Base-by-base conservation (phyloP, 2,329 filamentous ascomycete species). In the Helotiales sp. region DNA sequence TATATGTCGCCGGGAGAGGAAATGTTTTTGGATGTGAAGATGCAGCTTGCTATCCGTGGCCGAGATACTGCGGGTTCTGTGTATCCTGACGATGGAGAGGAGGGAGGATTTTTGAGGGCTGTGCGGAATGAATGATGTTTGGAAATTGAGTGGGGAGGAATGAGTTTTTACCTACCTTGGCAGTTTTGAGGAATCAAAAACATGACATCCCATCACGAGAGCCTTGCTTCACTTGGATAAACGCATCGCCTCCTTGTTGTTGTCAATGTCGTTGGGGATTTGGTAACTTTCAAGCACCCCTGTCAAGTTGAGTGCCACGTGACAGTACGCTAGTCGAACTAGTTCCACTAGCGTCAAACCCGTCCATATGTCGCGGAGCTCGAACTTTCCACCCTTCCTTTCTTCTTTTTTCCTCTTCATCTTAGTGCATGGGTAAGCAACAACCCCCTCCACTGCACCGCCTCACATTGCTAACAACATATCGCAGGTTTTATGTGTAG, bases 401-500 rank as follows among this genome's bases (percentile, higher is more conserved):
- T 50, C 40, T 34, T 68, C 55, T 78, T 81, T 78, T 81, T 84
- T 79, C 79, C 71, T 79, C 79, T 78, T 76, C 81, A 87, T 88
- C 85, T 83, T 78, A 84, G 87, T 90, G 89, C 89, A 89, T 82
- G 73, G 70, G 65, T 69, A 61, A 52, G 58, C 54, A 45, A 6
- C 37, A 5, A 34, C 32, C 55, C 60, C 65, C 40, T 24, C 57
- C 22, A n/a, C n/a, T n/a, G n/a, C 13, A 52, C 2, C 8, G 26
- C 57, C 61, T 47, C 59, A 26, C 43, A 30, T 55, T 47, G 88
- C 89, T 64, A 52, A 58, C 37, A 7, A 11, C 7, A n/a, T 45
- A 7, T 34, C 45, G 20, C 26, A 57, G 62, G 91, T 89, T 87
- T 90, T 91, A 92, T 86, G 88, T 87, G 86, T 89, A 87, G 87